Evolutionary conservation across 2,329 filamentous ascomycete genomes (phyloP), one percentile per base, ranked within the genome.

Genomic region (Aspergillus tamarii): DNA sequence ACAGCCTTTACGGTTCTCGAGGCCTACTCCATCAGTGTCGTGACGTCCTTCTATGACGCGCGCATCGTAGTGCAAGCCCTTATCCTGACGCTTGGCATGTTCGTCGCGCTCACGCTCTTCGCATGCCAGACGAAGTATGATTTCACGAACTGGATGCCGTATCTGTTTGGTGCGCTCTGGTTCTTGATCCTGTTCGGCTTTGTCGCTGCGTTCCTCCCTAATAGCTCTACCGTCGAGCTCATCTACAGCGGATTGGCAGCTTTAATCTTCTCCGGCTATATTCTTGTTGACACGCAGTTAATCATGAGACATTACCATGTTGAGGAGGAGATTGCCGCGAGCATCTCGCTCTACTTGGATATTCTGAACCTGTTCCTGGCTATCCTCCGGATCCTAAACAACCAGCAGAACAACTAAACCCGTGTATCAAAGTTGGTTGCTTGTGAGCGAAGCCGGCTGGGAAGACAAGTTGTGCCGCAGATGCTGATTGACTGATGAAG

Each of bases 51-150:
- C 80, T 97, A 95, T 82, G 84, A 94, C 65, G 88, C 89, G 23
- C 84, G 84, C 58, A 90, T 98, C 74, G 95, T 99, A 26, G 85
- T 99, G 55, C 90, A 97, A 80, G 95, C 95, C 19, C 89, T 97
- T 39, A 81, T 97, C 68, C 88, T 99, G 63, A 99, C 95, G 1
- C 78, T 88, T 11, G 88, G 83, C 59, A 87, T 89, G 71, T 90
- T 90, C 72, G 79, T 89, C 53, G 86, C 84, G 34, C 77, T 90
- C 62, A 89, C 86, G 3, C 80, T 94, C 52, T 98, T 99, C 78
- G 95, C 95, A 57, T 97, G 94, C 87, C 95, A 99, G 84, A 92
- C 91, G 68, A 96, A 96, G 79, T 99, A 99, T 77, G 95, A 99
- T 83, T 99, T 99, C 78, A 98, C 94, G 1, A 90, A 88, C 68